Percentiles rank a stretch among this genome's conserved stretches.
These are phyloP conservation scores for Sindora glabra DNA, from an alignment of 306 rosid species.

Conservation along the genomic window DNA sequence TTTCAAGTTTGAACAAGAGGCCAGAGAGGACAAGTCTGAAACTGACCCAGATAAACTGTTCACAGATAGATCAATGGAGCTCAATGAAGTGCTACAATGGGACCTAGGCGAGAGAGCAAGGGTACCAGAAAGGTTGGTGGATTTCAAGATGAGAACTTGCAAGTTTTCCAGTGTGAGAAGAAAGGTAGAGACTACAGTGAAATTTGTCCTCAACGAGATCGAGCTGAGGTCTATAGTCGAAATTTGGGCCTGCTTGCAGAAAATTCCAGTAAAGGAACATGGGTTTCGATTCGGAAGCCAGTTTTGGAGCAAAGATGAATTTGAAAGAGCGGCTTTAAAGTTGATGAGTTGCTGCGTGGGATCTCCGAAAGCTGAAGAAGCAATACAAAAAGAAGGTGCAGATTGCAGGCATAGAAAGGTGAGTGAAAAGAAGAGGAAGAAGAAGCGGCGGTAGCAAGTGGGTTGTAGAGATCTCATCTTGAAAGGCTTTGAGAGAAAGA, in stretches of 20 bases:
- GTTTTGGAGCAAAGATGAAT: constrained; percentile 30
- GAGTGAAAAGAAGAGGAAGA: constrained; percentile 1
- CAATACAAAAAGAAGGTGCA: background rate
- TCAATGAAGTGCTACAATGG: constrained; percentile 37
- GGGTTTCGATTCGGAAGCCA: constrained; percentile 63
- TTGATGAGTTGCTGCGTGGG: constrained; percentile 39
- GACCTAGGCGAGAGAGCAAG: constrained; percentile 17
- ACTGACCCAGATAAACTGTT: constrained; percentile 45
- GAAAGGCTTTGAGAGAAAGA: background rate
- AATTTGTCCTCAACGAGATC: constrained; percentile 37
- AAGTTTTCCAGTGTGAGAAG: constrained; percentile 51
- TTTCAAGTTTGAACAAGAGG: constrained; percentile 31
- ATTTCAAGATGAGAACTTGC: constrained; percentile 38
- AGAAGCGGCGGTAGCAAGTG: background rate
- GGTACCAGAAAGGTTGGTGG: constrained; percentile 51
- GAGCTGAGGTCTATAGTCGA: constrained; percentile 59
- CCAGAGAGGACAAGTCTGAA: constrained; percentile 20
- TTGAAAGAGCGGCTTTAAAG: constrained; percentile 59
- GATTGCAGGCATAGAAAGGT: constrained; percentile 7
- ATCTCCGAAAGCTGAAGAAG: constrained; percentile 6
- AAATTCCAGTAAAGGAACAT: constrained; percentile 53
- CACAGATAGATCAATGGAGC: constrained; percentile 45
- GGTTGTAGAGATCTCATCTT: constrained; percentile 21
- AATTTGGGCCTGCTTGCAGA: constrained; percentile 43
- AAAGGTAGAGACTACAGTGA: constrained; percentile 32